Percentiles rank a stretch among this genome's conserved stretches.
phyloP scores from a whole-genome alignment of 768 basidiomycete genomes.

The Cyathus striatus region DNA sequence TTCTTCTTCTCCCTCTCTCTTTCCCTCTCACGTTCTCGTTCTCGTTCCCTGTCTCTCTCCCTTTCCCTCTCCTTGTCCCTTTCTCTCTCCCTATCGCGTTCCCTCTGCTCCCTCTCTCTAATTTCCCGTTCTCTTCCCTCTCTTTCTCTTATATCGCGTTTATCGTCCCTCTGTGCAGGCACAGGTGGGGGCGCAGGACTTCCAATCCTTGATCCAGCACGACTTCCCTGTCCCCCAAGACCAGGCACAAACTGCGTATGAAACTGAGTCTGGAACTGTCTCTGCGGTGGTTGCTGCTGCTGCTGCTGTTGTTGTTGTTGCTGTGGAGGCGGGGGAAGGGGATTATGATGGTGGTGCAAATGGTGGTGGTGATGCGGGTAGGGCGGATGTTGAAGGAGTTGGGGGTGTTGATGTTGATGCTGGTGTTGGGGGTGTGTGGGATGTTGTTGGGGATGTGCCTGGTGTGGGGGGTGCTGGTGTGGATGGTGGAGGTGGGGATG shows the following conservation, averaged over 20 bases:
- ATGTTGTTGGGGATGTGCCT: background rate
- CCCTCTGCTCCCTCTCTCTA: conserved; percentile 3
- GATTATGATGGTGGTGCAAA: conserved; percentile 1
- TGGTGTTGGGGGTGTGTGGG: background rate
- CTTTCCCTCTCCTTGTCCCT: conserved; percentile 7
- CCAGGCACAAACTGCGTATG: conserved; percentile 23
- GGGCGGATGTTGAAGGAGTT: conserved; percentile 2
- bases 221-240: conserved; percentile 1
- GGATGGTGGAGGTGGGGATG: background rate
- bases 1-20: conserved; percentile 6
- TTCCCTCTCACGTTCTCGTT: conserved; percentile 5
- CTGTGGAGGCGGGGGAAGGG: conserved; percentile 13
- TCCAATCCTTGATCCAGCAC: conserved; percentile 9
- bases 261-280: conserved; percentile 24
- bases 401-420: conserved; percentile 3
- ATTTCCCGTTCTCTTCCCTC: conserved; percentile 1
- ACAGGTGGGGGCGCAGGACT: conserved; percentile 11
- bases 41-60: conserved; percentile 2
- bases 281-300: conserved; percentile 11
- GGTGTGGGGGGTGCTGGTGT: background rate
- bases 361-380: conserved; percentile 5
- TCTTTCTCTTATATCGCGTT: background rate
- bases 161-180: conserved; percentile 1
- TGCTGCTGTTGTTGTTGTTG: conserved; percentile 9
- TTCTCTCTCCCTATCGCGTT: conserved; percentile 2